These are phyloP conservation scores for Coemansia sp. DNA, from an alignment of 192 early-diverging fungal genomes.

Conservation along the genomic window DNA sequence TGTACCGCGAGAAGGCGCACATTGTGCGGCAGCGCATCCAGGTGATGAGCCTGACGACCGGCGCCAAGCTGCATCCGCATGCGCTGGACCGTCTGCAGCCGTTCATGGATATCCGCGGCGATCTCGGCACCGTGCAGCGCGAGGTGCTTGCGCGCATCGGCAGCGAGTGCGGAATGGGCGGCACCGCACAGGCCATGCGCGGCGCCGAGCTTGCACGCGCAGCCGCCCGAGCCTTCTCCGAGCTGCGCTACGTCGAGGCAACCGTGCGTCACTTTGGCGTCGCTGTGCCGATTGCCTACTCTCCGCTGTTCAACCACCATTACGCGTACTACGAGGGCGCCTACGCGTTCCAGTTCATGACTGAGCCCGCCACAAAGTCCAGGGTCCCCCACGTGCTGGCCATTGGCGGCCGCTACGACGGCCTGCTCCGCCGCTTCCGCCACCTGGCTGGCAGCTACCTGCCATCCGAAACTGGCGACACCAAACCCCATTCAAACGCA, in stretches of 20 bases:
- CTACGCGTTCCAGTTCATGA: slow-evolving; percentile 64
- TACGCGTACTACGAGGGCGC: slow-evolving; percentile 59
- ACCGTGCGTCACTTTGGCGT: slow-evolving; percentile 46
- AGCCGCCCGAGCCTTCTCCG: slow-evolving; percentile 35
- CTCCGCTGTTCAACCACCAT: slow-evolving; percentile 65
- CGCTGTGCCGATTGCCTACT: slow-evolving; percentile 47
- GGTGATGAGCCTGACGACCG: slow-evolving; percentile 60
- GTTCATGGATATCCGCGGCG: slow-evolving; percentile 64
- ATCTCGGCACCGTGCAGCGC: slow-evolving; percentile 39
- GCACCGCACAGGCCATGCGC: slow-evolving; percentile 17
- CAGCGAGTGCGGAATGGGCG: slow-evolving; percentile 34
- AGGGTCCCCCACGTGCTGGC: slow-evolving; percentile 59
- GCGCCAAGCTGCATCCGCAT: slow-evolving; percentile 59
- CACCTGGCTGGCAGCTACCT: slow-evolving; percentile 47
- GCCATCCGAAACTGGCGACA: background rate
- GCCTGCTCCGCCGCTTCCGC: slow-evolving; percentile 56
- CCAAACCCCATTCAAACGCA: slow-evolving; percentile 18
- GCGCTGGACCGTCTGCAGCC: slow-evolving; percentile 64
- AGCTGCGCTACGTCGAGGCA: slow-evolving; percentile 49
- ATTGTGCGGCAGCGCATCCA: slow-evolving; percentile 42
- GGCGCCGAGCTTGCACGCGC: slow-evolving; percentile 35
- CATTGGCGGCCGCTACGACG: slow-evolving; percentile 71
- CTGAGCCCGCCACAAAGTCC: slow-evolving; percentile 24
- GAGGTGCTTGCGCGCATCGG: slow-evolving; percentile 38
- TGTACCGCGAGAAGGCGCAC: slow-evolving; percentile 56